Percentiles rank a stretch among this genome's conserved stretches.
Conservation (phyloP, 768 basidiomycete genomes). For the Lentinula aciculospora region DNA sequence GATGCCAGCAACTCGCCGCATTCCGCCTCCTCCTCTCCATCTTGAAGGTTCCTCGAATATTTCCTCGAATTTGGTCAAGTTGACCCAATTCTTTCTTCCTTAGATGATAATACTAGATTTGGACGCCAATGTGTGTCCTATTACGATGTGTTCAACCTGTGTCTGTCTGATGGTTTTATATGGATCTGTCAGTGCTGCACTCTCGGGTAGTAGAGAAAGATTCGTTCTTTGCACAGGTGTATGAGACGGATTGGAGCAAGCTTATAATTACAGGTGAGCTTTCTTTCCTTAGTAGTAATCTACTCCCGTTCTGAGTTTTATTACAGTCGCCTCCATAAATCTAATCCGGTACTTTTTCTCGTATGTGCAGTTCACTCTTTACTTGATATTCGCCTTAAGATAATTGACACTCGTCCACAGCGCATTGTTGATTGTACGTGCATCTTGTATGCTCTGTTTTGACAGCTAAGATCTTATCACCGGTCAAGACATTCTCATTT, state of each 20-base stretch:
- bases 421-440: background rate
- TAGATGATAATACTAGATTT: slow-evolving; percentile 8
- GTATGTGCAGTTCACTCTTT: background rate
- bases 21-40: slow-evolving; percentile 35
- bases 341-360: slow-evolving; percentile 16
- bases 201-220: slow-evolving; percentile 18
- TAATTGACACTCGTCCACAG: background rate
- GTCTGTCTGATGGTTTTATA: slow-evolving; percentile 14
- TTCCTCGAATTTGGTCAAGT: slow-evolving; percentile 4
- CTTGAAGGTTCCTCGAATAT: slow-evolving; percentile 27
- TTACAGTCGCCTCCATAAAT: slow-evolving; percentile 32
- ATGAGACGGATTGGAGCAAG: slow-evolving; percentile 36
- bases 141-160: slow-evolving; percentile 16
- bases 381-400: background rate
- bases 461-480: background rate
- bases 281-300: background rate
- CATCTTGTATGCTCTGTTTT: background rate
- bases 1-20: slow-evolving; percentile 3
- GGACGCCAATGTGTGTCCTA: slow-evolving; percentile 14
- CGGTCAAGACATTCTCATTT: background rate
- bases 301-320: background rate
- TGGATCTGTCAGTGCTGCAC: slow-evolving; percentile 12
- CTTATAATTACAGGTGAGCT: slow-evolving; percentile 30
- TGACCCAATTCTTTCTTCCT: background rate
- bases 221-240: slow-evolving; percentile 29